Evolutionary conservation across 2,329 filamentous ascomycete genomes (phyloP), one percentile per base, ranked within the genome.

Genomic region (Microcera coccophila): DNA sequence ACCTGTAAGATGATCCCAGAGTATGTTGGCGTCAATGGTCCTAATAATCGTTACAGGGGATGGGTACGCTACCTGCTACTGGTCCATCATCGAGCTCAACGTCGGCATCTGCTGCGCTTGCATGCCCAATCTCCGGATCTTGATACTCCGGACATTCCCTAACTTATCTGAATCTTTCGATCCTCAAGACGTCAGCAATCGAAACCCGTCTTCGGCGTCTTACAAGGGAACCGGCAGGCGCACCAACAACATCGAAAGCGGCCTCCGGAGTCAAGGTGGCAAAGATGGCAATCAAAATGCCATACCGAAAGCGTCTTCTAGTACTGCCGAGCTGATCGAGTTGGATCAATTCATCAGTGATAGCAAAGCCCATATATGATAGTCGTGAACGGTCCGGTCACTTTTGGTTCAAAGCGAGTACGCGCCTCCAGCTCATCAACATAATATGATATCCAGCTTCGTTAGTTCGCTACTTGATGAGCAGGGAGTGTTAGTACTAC

Each of bases 201-300:
- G 22, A 26, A 12, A 26, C 22, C 7, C 7, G 22, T 26, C 12
- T 7, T 26, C 22, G 22, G 22, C 7, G 12, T 26, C 22, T 26
- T 12, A 12, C 22, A 26, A 26, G 22, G 12, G 12, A 7, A 7
- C 7, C 12, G 22, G 22, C 22, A 26, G 12, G 12, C 22, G n/a
- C n/a, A n/a, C n/a, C n/a, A n/a, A n/a, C n/a, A n/a, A n/a, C n/a
- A n/a, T n/a, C n/a, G n/a, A 26, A 26, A 26, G 12, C 12, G 22
- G 12, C 7, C 12, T 12, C 7, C 12, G 22, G 7, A 26, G 22
- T 12, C 22, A 26, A 26, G 22, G 22, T n/a, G n/a, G 24, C 24
- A 9, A 28, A 32, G n/a, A 32, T 32, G 29, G 43, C 29, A 10
- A 41, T 45, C 9, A 42, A 34, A 3, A 12, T 18, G 4, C 18